Base-by-base conservation (phyloP, 106 monocot genomes). In the Dactylorhiza incarnata region DNA sequence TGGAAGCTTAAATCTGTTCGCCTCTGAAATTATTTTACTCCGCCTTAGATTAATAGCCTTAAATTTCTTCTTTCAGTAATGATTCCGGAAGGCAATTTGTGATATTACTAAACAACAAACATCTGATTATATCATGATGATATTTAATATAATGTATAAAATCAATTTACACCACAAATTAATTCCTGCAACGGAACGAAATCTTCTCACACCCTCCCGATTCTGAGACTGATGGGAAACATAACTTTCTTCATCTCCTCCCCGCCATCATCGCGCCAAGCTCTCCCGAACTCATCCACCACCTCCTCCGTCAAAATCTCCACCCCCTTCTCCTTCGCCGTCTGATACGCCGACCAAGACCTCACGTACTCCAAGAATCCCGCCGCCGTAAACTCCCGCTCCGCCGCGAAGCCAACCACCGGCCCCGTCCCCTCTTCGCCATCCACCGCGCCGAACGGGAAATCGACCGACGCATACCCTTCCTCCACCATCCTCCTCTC, bases 341-440 rank as follows among this genome's bases (percentile, higher is more conserved):
- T 92, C 88, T 83, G 81, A 68, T 92, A 92, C 67, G 88, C 86
- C 68, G 95, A 89, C 95, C 87, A 92, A 16, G 95, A 92, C 76
- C 58, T 73, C 29, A 90, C n/a, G 73, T 86, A 86, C 53, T 75
- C 82, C 48, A 95, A 48, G 19, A 59, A 84, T 45, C 16, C 78
- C 45, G 74, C 88, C 47, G 86, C 8, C 15, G 80, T 74, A 88
- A 90, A 88, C 50, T 56, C 50, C 54, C 45, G 73, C 88, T 77
- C 82, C 55, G 80, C 65, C 53, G 6, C 74, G 76, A 95, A 92
- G 69, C 88, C 87, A 69, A 85, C 86, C 43, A 92, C 85, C 62
- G 95, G 90, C 68, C 86, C 89, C 20, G 90, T 92, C 22, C 67
- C 53, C 11, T 61, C 86, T 49, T 22, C 61, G 1, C 86, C 89